Evolutionary conservation across 805 yeast genomes (phyloP), one percentile per base, ranked within the genome.

Genomic region (Candida jianshihensis): DNA sequence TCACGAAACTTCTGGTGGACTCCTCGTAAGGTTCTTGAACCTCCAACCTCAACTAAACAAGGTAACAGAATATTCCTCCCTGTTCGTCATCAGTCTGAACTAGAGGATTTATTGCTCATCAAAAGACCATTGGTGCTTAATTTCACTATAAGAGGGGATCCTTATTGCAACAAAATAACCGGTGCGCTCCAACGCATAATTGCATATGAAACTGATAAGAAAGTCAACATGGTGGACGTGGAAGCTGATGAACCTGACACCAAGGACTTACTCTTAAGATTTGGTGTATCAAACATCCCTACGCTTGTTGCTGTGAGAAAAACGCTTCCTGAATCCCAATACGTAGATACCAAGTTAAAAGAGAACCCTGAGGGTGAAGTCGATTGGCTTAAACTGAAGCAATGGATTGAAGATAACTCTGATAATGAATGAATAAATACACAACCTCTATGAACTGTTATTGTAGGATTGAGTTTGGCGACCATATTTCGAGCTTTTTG

Each of bases 401-500:
- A 44, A 15, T 71, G 72, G 66, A 60, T 71, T 20, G 71, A 67
- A 37, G 50, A 54, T 28, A 59, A 64, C 30, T 70, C 73, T 1
- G 60, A 58, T 35, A 53, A 56, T 28, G 55, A 40, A 21, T 47
- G 32, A 37, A 17, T 17, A n/a, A 14, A 14, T n/a, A n/a, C n/a
- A n/a, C n/a, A n/a, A n/a, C n/a, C n/a, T n/a, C n/a, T n/a, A n/a
- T n/a, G n/a, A 14, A 9, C 11, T 12, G 29, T 14, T 8, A 15
- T 12, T 22, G 26, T 17, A 34, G 31, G 11, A n/a, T n/a, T 13
- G 34, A 25, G 16, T 47, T 36, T 4, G 52, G 46, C 7, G 52
- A 38, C 97, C 97, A 90, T 21, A 70, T 56, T 44, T 89, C 96
- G 2, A 90, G 70, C 15, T 83, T 75, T 37, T 74, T 73, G 57